Evolutionary conservation across 306 rosid species (phyloP), one percentile per base, ranked within the genome.

Genomic region (Cicer yamashitae): DNA sequence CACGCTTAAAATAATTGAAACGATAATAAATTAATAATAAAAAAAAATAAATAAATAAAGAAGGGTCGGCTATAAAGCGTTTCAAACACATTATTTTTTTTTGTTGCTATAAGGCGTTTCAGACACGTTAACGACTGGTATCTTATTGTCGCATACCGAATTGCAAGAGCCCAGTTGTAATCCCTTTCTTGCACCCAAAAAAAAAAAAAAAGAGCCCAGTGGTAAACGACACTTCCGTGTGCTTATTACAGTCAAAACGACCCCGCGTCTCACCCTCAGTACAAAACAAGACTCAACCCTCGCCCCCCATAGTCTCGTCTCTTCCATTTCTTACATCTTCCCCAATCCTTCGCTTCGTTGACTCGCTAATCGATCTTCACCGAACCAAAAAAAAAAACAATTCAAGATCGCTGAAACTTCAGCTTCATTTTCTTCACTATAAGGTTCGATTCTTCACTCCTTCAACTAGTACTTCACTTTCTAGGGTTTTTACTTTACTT

Each of bases 371-470:
- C 41, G 56, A 61, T n/a, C 3, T 41, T 54, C 85, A n/a, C 44
- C 74, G 40, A 46, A 51, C 45, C 76, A 43, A 50, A 77, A 30
- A 22, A 22, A 22, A 30, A 30, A 30, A 30, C 34, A 30, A 30
- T 60, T 56, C 62, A 45, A 81, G 91, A 90, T 90, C 94, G 46
- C 61, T 57, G 12, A 11, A 25, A 30, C 44, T 45, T 77, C 11
- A 22, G 11, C 78, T 65, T 50, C 54, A 0, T 56, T 25, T 41
- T 30, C 40, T 11, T 22, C 70, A 37, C 62, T 54, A 10, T 50
- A 86, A 89, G 94, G 91, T 93, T 89, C 58, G 93, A 82, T 90
- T 82, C 38, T 37, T 77, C 7, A 60, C 86, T 60, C 44, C 48
- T 12, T 14, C 7, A 30, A 43, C 73, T 63, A 30, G 72, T 76